Evolutionary conservation across 2,329 filamentous ascomycete genomes (phyloP).

Genomic region (Fusarium pininemorale): DNA sequence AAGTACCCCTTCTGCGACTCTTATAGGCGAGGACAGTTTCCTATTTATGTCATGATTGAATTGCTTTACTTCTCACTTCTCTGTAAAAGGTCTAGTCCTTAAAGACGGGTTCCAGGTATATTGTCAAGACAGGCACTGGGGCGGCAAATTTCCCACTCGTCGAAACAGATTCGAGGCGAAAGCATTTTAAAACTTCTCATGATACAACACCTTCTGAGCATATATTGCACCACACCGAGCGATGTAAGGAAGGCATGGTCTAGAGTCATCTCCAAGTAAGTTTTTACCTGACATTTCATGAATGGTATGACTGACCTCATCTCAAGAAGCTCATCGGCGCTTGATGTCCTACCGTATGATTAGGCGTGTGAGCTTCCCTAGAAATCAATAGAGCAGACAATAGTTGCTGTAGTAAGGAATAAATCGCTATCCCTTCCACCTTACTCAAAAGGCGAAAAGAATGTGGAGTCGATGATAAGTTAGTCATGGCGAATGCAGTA

Average conservation of each 20-base stretch:
- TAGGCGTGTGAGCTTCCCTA: background rate
- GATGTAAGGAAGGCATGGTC: rapidly evolving
- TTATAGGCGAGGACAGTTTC: background rate
- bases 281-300: rapidly evolving
- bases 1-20: background rate
- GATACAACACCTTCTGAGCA: background rate
- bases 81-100: background rate
- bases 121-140: background rate
- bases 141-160: background rate
- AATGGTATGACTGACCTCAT: background rate
- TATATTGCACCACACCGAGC: background rate
- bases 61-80: background rate
- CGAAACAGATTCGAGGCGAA: background rate
- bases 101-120: too few species aligned
- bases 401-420: background rate
- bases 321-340: background rate
- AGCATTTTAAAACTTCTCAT: background rate
- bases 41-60: rapidly evolving
- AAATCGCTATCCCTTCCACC: background rate
- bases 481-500: background rate
- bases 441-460: too few species aligned
- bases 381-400: background rate
- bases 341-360: background rate
- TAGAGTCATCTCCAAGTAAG: background rate
- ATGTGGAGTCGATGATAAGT: background rate